Percentiles rank a stretch among this genome's conserved stretches.
Evolutionary conservation across 306 rosid species (phyloP).

Genomic region (Fragaria nilgerrensis): DNA sequence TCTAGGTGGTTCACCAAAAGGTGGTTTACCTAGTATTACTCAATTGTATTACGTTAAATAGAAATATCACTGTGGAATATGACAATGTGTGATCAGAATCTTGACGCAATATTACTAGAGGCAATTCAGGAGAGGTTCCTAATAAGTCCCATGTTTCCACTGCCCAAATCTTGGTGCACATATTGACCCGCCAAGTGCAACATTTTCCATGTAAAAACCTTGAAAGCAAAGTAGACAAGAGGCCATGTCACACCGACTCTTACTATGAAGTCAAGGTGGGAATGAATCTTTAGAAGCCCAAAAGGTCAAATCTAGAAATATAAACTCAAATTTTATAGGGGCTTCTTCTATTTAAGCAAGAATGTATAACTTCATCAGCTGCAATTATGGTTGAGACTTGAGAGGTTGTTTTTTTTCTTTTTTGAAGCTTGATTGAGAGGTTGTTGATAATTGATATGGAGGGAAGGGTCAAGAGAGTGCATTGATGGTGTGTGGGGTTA

Average conservation of each 20-base stretch:
- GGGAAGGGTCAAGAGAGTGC: not conserved
- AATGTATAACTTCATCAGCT: not conserved
- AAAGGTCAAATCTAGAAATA: not conserved
- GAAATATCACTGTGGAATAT: too few species aligned
- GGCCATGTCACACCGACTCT: not conserved
- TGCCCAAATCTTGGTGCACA: not conserved
- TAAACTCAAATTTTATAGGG: not conserved
- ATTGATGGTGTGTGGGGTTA: not conserved
- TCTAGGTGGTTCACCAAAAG: too few species aligned
- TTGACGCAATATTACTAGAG: not conserved
- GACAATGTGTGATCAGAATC: conserved; percentile 2
- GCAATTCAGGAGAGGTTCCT: too few species aligned
- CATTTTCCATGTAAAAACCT: not conserved
- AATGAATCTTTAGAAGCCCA: not conserved
- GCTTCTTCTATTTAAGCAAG: not conserved
- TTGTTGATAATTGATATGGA: not conserved
- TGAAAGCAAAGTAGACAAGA: not conserved
- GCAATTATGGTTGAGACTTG: not conserved
- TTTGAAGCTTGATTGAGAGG: too few species aligned
- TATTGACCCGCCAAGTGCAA: not conserved
- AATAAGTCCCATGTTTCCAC: not conserved
- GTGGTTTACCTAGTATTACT: too few species aligned
- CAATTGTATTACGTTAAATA: too few species aligned
- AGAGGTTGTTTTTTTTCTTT: too few species aligned
- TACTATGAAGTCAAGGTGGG: not conserved